A percentile compares a stretch with the other conserved stretches of the same genome.
phyloP scores from a whole-genome alignment of 83 land plant species.

The Thuja plicata region DNA sequence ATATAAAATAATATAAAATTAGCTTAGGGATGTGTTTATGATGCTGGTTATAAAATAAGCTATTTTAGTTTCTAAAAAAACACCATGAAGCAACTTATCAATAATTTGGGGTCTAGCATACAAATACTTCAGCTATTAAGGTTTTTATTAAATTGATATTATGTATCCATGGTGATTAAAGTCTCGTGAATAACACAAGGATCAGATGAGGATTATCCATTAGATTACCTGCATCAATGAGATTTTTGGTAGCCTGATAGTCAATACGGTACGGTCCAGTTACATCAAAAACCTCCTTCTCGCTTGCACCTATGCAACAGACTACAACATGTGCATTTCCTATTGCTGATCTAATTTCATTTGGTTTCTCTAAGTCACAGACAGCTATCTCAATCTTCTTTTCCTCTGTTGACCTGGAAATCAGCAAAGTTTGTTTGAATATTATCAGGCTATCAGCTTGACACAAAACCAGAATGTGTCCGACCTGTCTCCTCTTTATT shows the following conservation, averaged over 20 bases:
- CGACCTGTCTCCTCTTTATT: background rate
- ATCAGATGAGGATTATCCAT: background rate
- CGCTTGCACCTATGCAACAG: slow-evolving; percentile 97
- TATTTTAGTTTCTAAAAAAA: background rate
- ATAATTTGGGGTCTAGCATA: background rate
- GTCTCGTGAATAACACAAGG: background rate
- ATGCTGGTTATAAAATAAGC: background rate
- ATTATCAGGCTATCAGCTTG: background rate
- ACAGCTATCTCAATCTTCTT: slow-evolving; percentile 78
- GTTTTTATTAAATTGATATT: background rate
- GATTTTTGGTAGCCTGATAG: slow-evolving; percentile 78
- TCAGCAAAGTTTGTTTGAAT: background rate
- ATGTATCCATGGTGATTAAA: background rate
- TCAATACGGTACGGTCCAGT: slow-evolving; percentile 95
- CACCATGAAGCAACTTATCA: background rate
- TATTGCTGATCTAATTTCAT: slow-evolving; percentile 63
- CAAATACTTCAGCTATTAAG: background rate
- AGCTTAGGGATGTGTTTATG: background rate
- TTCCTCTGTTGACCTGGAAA: slow-evolving; percentile 62
- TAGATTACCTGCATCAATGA: slow-evolving; percentile 76
- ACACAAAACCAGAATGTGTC: slow-evolving; percentile 19
- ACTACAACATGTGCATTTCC: slow-evolving; percentile 82
- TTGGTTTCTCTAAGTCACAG: slow-evolving; percentile 81
- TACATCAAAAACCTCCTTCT: slow-evolving; percentile 88
- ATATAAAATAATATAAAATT: background rate